Evolutionary conservation across 345 rosid genomes (phyloP).

Genomic region (Acer negundo): DNA sequence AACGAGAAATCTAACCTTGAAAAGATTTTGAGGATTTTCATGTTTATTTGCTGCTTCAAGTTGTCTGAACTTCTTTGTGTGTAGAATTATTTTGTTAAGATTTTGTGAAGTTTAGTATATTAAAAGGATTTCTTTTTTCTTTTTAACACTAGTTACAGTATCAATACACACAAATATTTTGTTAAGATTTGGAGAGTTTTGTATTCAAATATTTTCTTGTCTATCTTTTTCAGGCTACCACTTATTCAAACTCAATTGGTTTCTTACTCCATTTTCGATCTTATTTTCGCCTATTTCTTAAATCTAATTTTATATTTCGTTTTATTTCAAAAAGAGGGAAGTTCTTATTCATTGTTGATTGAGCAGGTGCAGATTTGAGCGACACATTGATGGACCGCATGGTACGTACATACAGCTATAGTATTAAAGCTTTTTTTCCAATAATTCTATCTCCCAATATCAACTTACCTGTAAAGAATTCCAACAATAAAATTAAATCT

Average conservation of each 20-base stretch:
- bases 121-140: too few species aligned
- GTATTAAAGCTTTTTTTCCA: neutral
- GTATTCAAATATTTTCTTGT: too few species aligned
- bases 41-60: too few species aligned
- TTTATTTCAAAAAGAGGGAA: neutral
- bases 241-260: neutral
- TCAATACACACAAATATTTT: too few species aligned
- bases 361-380: conserved; percentile 91
- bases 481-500: neutral
- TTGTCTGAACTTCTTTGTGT: too few species aligned
- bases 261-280: neutral
- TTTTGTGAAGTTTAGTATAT: too few species aligned
- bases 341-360: neutral
- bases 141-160: too few species aligned
- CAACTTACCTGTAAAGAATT: neutral
- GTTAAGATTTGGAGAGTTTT: too few species aligned
- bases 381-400: conserved; percentile 99
- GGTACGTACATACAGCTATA: conserved; percentile 41
- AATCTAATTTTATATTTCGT: too few species aligned
- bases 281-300: neutral
- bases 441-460: neutral
- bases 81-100: too few species aligned
- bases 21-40: neutral
- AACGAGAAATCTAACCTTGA: neutral
- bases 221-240: too few species aligned